Conservation (phyloP, 1,284 basidiomycete genomes). For the Ustilago trichophora region DNA sequence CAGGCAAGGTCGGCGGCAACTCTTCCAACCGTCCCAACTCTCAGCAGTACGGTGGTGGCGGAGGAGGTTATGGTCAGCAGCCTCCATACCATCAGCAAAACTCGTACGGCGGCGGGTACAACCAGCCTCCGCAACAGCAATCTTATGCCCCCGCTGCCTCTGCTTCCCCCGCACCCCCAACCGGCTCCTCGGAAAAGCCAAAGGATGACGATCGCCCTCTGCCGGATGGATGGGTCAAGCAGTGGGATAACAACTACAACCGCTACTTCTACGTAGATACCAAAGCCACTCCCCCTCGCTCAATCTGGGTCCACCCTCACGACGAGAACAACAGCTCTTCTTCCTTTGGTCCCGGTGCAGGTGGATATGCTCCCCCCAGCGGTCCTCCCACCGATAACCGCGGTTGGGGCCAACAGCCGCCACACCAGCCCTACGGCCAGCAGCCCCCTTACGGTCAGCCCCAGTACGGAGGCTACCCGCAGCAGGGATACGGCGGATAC, state of each 20-base stretch:
- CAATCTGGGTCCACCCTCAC: slow-evolving; percentile 61
- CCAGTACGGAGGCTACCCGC: slow-evolving; percentile 13
- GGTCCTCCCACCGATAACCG: slow-evolving; percentile 50
- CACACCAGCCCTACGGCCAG: slow-evolving; percentile 14
- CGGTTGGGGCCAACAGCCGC: slow-evolving; percentile 27
- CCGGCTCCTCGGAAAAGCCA: slow-evolving; percentile 22
- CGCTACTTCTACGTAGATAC: slow-evolving; percentile 65
- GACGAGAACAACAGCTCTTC: slow-evolving; percentile 38
- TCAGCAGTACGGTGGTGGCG: slow-evolving; percentile 37
- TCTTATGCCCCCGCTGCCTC: too few species aligned
- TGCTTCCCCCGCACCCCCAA: not conserved
- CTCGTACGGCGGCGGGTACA: slow-evolving; percentile 19
- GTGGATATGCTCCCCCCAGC: slow-evolving; percentile 44
- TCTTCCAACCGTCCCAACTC: slow-evolving; percentile 22
- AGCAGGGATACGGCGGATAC: slow-evolving; percentile 32
- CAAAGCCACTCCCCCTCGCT: slow-evolving; percentile 54
- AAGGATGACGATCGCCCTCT: slow-evolving; percentile 52
- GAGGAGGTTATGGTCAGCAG: slow-evolving; percentile 26
- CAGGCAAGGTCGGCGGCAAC: slow-evolving; percentile 44
- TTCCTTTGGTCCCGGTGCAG: not conserved
- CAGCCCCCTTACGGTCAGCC: slow-evolving; percentile 18
- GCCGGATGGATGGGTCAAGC: slow-evolving; percentile 61
- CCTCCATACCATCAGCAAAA: slow-evolving; percentile 26
- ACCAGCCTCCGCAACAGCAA: slow-evolving; percentile 13
- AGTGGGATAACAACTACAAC: slow-evolving; percentile 62